These are phyloP conservation scores for Macrophomina phaseolina DNA, from an alignment of 2,329 filamentous ascomycete species.

Conservation along the genomic window DNA sequence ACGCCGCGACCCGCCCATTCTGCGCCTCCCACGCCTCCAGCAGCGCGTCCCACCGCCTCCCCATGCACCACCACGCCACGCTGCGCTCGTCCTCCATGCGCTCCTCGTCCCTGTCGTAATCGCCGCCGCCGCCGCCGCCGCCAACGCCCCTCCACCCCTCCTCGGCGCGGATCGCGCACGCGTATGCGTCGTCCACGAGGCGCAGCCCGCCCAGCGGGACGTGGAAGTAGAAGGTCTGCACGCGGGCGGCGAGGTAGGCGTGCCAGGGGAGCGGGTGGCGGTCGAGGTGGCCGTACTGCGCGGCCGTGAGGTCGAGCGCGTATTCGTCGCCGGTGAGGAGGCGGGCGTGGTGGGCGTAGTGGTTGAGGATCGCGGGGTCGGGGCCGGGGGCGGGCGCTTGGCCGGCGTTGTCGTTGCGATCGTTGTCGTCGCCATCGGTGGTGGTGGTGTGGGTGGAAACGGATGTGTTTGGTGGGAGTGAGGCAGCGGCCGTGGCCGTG, in stretches of 20 bases:
- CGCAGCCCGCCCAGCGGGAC: neutral
- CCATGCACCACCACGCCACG: neutral
- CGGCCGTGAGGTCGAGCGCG: constrained; percentile 6
- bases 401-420: neutral
- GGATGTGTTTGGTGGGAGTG: no score
- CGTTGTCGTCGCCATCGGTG: no score
- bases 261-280: neutral
- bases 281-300: constrained; percentile 8
- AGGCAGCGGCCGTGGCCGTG: no score
- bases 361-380: neutral
- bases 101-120: neutral
- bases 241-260: neutral
- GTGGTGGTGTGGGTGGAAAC: no score
- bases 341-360: neutral
- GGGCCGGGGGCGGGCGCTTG: neutral
- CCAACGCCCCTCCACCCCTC: neutral
- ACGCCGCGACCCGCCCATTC: neutral
- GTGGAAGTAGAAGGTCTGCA: neutral
- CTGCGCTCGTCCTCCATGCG: neutral
- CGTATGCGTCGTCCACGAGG: neutral
- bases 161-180: neutral
- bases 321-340: neutral
- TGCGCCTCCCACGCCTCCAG: neutral
- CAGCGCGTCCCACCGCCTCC: neutral
- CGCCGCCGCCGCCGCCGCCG: neutral